These are phyloP conservation scores for Aquilaria sinensis DNA, from an alignment of 345 rosid species.

Conservation along the genomic window DNA sequence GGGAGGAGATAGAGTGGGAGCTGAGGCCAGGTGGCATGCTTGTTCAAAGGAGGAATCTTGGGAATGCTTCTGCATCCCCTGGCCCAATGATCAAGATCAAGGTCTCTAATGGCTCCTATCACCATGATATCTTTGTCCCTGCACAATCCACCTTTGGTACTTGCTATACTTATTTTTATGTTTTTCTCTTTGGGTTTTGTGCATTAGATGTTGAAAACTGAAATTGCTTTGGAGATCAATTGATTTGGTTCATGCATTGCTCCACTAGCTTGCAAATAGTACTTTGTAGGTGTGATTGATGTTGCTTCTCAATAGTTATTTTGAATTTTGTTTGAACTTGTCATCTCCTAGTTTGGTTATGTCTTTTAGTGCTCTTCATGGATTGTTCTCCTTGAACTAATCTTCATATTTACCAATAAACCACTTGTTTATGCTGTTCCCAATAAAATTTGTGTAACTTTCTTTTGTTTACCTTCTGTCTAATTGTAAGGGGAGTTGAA, in stretches of 20 bases:
- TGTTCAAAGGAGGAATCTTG: conserved; percentile 39
- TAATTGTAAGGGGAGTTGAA: conserved; percentile 42
- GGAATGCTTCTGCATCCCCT: conserved; percentile 13
- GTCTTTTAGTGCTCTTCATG: too few species aligned
- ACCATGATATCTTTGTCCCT: conserved; percentile 25
- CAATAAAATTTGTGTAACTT: too few species aligned
- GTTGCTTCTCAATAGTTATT: too few species aligned
- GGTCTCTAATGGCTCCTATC: conserved; percentile 33
- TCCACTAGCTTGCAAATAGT: too few species aligned
- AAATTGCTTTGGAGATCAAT: too few species aligned
- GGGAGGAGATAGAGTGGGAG: conserved; percentile 43
- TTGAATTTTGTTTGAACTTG: too few species aligned
- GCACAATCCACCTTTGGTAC: conserved; percentile 47
- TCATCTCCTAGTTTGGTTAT: too few species aligned
- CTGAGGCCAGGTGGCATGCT: conserved; percentile 53
- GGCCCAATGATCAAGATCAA: conserved; percentile 35
- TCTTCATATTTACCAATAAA: too few species aligned
- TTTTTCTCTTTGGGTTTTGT: not conserved
- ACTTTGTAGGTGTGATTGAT: too few species aligned
- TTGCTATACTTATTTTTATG: not conserved
- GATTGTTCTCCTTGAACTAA: too few species aligned
- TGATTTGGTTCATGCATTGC: too few species aligned
- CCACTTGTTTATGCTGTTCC: too few species aligned
- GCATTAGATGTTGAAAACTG: not conserved
- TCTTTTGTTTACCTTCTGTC: not conserved